Evolutionary conservation across 148 eudicot species (phyloP).

Genomic region (Vaccinium darrowii): DNA sequence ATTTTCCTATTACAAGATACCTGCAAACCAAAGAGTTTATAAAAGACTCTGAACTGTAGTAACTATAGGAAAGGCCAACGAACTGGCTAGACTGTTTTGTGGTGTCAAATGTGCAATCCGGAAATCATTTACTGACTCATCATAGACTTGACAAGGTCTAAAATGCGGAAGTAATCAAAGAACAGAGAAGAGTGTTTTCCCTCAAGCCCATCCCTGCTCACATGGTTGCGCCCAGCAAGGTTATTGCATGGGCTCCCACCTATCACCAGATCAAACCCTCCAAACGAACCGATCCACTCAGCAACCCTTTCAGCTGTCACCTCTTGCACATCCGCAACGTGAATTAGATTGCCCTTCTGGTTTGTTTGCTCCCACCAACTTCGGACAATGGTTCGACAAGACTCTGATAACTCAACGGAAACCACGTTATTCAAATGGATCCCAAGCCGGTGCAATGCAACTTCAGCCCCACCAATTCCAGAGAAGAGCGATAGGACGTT

Average conservation of each 20-base stretch:
- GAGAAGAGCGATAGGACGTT: conserved; percentile 47
- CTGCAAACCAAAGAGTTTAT: not conserved
- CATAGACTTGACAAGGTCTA: conserved; percentile 23
- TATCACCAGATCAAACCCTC: conserved; percentile 41
- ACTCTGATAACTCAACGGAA: conserved; percentile 32
- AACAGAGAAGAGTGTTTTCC: conserved; percentile 41
- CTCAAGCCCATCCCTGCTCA: conserved; percentile 33
- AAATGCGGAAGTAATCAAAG: conserved; percentile 31
- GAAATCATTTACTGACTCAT: not conserved
- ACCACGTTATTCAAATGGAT: conserved; percentile 41
- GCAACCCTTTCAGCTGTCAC: conserved; percentile 16
- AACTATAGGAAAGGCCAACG: not conserved
- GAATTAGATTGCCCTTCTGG: conserved; percentile 31
- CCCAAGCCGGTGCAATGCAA: conserved; percentile 41
- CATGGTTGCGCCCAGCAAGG: conserved; percentile 40
- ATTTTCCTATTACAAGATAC: not conserved
- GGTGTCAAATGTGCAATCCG: not conserved
- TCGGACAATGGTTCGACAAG: conserved; percentile 14
- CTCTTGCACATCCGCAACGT: conserved; percentile 27
- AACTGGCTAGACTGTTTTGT: not conserved
- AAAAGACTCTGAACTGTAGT: not conserved
- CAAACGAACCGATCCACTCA: conserved; percentile 16
- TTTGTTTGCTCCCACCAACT: conserved; percentile 43
- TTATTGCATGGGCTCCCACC: conserved; percentile 58
- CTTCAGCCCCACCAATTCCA: conserved; percentile 52